Evolutionary conservation across 164 flowering plant genomes (phyloP).

Genomic region (Houttuynia cordata): DNA sequence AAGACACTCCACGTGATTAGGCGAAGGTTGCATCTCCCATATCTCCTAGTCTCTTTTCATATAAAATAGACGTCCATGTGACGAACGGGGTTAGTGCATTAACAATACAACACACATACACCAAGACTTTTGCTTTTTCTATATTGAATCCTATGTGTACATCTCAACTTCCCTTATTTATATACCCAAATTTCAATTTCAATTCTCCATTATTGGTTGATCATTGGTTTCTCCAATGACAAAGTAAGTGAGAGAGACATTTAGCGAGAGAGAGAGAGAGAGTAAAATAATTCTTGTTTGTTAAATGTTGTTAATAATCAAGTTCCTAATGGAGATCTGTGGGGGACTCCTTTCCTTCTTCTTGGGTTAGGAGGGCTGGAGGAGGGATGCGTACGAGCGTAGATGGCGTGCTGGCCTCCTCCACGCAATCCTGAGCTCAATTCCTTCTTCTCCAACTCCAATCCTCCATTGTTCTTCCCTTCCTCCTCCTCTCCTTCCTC

Average conservation of each 20-base stretch:
- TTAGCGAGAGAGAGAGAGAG: conserved; percentile 5
- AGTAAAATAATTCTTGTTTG: not conserved
- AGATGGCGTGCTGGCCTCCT: conserved; percentile 3
- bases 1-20: not conserved
- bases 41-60: no score
- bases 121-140: not conserved
- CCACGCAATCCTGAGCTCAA: conserved; percentile 3
- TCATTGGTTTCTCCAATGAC: not conserved
- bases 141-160: not conserved
- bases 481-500: not conserved
- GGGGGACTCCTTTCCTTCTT: conserved; percentile 5
- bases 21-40: conserved; percentile 2
- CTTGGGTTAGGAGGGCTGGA: conserved; percentile 2
- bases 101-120: not conserved
- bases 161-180: not conserved
- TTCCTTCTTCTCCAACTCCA: conserved; percentile 1
- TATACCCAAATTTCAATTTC: no score
- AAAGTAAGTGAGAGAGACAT: not conserved
- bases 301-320: not conserved
- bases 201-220: not conserved
- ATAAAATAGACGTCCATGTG: not conserved
- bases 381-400: not conserved
- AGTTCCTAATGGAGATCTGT: conserved; percentile 3
- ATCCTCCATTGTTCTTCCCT: not conserved
- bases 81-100: not conserved